These are phyloP conservation scores for Zygosaccharomyces pseudobailii DNA, from an alignment of 1,139 yeast genomes.

Conservation along the genomic window DNA sequence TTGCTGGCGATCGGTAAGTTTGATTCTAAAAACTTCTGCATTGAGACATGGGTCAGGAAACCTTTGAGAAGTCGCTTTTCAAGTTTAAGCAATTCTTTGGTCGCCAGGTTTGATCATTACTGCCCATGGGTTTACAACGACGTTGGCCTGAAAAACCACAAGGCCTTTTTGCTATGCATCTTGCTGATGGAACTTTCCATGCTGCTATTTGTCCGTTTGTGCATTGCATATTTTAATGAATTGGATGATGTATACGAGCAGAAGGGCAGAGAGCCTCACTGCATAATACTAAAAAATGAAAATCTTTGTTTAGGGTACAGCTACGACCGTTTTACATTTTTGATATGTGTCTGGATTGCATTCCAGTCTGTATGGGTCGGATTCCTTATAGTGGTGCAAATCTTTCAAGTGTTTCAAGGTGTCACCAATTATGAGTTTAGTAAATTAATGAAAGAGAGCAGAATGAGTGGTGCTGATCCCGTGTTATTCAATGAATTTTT, in stretches of 20 bases:
- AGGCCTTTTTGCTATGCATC: constrained; percentile 64
- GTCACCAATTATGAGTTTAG: constrained; percentile 67
- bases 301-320: constrained; percentile 53
- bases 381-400: constrained; percentile 59
- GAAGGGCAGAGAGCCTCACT: constrained; percentile 24
- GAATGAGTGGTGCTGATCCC: constrained; percentile 5
- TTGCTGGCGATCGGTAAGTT: constrained; percentile 57
- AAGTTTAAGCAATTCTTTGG: constrained; percentile 47
- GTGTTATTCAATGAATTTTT: constrained; percentile 20
- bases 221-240: constrained; percentile 44
- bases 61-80: constrained; percentile 83
- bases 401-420: constrained; percentile 69
- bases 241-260: constrained; percentile 20
- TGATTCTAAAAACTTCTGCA: constrained; percentile 73
- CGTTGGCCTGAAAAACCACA: constrained; percentile 82
- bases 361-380: constrained; percentile 66
- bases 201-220: constrained; percentile 40
- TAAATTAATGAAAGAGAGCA: constrained; percentile 28
- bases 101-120: constrained; percentile 84
- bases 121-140: constrained; percentile 95
- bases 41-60: constrained; percentile 63
- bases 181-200: constrained; percentile 52
- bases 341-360: constrained; percentile 50
- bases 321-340: constrained; percentile 50
- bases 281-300: constrained; percentile 46